Percentiles rank a stretch among this genome's conserved stretches.
These are phyloP conservation scores for Stereocaulon alpinum DNA, from an alignment of 495 filamentous ascomycete species.

Conservation along the genomic window DNA sequence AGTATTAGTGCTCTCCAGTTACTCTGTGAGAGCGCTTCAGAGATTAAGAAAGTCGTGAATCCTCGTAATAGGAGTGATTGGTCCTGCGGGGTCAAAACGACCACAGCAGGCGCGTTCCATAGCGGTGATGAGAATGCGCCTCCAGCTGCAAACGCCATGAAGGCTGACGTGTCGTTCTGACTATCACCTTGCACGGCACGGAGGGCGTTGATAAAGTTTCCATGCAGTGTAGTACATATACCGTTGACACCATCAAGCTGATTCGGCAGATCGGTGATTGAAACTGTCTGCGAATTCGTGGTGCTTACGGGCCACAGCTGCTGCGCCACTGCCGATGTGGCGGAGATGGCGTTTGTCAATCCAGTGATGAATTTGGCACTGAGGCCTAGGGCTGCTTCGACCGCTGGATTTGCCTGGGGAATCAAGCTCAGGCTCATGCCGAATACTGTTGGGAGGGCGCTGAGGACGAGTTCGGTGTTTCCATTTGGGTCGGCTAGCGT, in stretches of 20 bases:
- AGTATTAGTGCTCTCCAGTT: conserved; percentile 11
- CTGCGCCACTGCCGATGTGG: neutral
- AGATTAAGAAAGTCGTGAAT: conserved; percentile 7
- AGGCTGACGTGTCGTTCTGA: conserved; percentile 5
- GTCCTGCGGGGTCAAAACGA: neutral
- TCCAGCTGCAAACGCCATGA: conserved; percentile 5
- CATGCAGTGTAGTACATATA: neutral
- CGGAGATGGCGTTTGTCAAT: neutral
- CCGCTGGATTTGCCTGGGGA: neutral
- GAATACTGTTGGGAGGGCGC: too few species aligned
- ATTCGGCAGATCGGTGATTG: conserved; percentile 3
- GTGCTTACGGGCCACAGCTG: conserved; percentile 6
- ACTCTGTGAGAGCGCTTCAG: conserved; percentile 1
- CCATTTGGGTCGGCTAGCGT: too few species aligned
- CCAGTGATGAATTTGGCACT: neutral
- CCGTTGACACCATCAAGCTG: conserved; percentile 5
- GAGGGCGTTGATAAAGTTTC: neutral
- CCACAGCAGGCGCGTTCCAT: neutral
- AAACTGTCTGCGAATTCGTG: conserved; percentile 2
- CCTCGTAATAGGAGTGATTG: neutral
- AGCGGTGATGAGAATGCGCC: neutral
- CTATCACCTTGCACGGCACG: neutral
- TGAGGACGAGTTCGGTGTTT: too few species aligned
- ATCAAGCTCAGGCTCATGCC: neutral
- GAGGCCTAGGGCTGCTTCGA: neutral